Evolutionary conservation across 2,329 filamentous ascomycete genomes (phyloP), one percentile per base, ranked within the genome.

Genomic region (Ophiostoma piceae): DNA sequence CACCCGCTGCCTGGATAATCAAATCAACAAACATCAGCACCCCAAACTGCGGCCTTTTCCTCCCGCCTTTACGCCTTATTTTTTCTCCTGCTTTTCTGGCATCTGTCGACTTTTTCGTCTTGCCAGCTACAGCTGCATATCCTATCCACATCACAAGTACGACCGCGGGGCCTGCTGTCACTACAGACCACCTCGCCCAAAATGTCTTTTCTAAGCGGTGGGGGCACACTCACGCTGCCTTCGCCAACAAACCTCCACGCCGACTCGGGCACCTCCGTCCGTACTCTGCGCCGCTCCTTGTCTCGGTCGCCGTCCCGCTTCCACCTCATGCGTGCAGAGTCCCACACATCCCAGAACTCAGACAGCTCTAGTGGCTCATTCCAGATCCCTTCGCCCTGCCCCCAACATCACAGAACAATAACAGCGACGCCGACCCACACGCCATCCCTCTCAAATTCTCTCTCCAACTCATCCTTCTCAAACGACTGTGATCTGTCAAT

Each of bases 261-360:
- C 79, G 90, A 94, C 75, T 92, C 96, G 81, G 88, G 92, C 73
- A 77, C 77, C 69, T 90, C 91, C 67, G 91, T 97, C 73, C 87
- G 92, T 77, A 91, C 92, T 76, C 84, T 97, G 71, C 87, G 94
- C 74, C 91, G 92, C 75, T 97, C 94, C 35, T 84, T 97, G 73
- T 97, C 94, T 70, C 87, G 93, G 75, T 97, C 94, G n/a, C 94
- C 94, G 12, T 97, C 94, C 41, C 96, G 95, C 79, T 94, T 95
- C 78, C 85, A 87, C 70, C 82, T 96, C 47, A 78, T 79, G 67
- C 82, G 84, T 73, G 78, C 81, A 65, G 79, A 79, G 64, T 85
- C 84, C 0, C 81, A 83, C 72, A 80, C 78, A 54, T 84, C 84
- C 0, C 81, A 84, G 71, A 79, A 78, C 70, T 82, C 83, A 16